phyloP scores from a whole-genome alignment of 805 yeast genomes.

The Cyberlindnera maritima region DNA sequence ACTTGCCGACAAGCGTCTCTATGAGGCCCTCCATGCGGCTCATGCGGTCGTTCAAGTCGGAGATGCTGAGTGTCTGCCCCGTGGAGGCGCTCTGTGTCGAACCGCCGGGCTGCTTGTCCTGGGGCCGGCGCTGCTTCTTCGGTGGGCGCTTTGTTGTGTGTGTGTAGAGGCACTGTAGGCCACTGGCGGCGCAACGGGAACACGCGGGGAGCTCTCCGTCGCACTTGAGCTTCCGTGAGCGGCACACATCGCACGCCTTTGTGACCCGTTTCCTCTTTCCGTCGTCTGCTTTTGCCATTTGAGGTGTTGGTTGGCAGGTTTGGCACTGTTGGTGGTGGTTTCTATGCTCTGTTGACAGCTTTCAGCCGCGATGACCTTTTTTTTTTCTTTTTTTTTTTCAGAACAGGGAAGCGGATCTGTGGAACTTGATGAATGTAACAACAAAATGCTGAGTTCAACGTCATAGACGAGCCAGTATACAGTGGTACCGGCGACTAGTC shows the following conservation, averaged over 20 bases:
- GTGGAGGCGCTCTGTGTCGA: neutral
- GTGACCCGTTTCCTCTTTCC: conserved; percentile 33
- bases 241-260: conserved; percentile 48
- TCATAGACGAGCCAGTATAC: too few relatives aligned
- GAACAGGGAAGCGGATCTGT: too few relatives aligned
- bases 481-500: too few relatives aligned
- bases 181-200: conserved; percentile 76
- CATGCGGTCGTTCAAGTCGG: conserved; percentile 30
- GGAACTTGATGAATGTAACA: too few relatives aligned
- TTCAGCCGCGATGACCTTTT: too few relatives aligned
- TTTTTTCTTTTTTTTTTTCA: too few relatives aligned
- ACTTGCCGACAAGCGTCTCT: conserved; percentile 25
- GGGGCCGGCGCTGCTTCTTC: neutral
- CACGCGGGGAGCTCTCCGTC: conserved; percentile 74
- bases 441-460: too few relatives aligned
- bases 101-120: neutral
- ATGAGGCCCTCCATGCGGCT: conserved; percentile 34
- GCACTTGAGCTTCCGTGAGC: conserved; percentile 76
- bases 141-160: conserved; percentile 11
- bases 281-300: conserved; percentile 4
- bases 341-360: neutral
- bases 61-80: neutral
- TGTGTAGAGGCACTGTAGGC: conserved; percentile 34
- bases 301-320: neutral
- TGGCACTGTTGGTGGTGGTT: neutral